Percentiles rank a stretch among this genome's conserved stretches.
phyloP scores from a whole-genome alignment of 257 asterid species.

The Perilla frutescens region DNA sequence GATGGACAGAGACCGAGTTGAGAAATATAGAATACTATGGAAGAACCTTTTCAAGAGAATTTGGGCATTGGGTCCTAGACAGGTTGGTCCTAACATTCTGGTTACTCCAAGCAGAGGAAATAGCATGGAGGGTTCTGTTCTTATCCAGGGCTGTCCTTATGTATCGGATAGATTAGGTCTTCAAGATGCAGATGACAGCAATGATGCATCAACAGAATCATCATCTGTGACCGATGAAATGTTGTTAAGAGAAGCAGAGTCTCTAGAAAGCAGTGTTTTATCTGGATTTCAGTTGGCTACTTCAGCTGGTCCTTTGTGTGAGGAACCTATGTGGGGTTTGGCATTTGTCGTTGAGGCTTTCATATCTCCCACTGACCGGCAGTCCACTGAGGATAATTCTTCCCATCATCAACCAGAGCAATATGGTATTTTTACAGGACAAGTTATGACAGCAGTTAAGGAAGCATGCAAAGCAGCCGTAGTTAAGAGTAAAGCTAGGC shows the following conservation, averaged over 20 bases:
- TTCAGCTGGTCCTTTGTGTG: slow-evolving; percentile 92
- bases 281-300: slow-evolving; percentile 97
- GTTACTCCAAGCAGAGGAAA: slow-evolving; percentile 62
- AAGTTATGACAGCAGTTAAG: slow-evolving; percentile 84
- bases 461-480: slow-evolving; percentile 91
- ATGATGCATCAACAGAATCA: slow-evolving; percentile 40
- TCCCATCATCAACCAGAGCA: slow-evolving; percentile 62
- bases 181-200: slow-evolving; percentile 37
- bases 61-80: slow-evolving; percentile 95
- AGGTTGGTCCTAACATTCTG: slow-evolving; percentile 89
- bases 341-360: slow-evolving; percentile 71
- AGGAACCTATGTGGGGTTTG: slow-evolving; percentile 97
- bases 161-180: slow-evolving; percentile 75
- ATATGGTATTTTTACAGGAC: slow-evolving; percentile 81
- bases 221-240: slow-evolving; percentile 43
- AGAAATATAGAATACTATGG: slow-evolving; percentile 63
- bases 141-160: slow-evolving; percentile 66
- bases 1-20: slow-evolving; percentile 60
- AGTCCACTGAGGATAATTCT: slow-evolving; percentile 46
- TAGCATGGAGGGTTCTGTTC: slow-evolving; percentile 55
- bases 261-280: slow-evolving; percentile 81
- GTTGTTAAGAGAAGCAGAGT: slow-evolving; percentile 64
- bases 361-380: slow-evolving; percentile 50
- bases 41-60: slow-evolving; percentile 66
- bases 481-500: slow-evolving; percentile 75